A percentile compares a stretch with the other conserved stretches of the same genome.
Conservation (phyloP, 768 basidiomycete species). For the Mycena venus region DNA sequence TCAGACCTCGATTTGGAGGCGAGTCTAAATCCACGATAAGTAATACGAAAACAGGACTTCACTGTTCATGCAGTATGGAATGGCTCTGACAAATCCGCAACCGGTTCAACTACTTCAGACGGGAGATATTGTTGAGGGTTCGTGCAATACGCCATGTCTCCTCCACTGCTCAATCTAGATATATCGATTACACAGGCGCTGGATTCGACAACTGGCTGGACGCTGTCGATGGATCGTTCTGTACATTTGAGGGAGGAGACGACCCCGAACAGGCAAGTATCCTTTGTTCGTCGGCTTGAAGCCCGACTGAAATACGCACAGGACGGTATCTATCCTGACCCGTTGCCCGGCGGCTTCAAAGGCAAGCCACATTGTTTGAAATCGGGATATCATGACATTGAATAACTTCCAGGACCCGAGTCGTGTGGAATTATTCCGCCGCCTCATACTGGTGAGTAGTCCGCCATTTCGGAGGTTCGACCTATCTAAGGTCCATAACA, state of each 20-base stretch:
- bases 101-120: constrained; percentile 54
- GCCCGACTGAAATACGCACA: neutral
- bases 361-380: constrained; percentile 35
- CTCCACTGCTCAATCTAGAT: neutral
- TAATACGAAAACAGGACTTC: too few relatives aligned
- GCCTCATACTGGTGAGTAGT: constrained; percentile 32
- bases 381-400: too few relatives aligned
- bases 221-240: constrained; percentile 50
- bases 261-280: constrained; percentile 42
- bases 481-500: neutral
- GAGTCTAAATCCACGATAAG: constrained; percentile 22
- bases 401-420: constrained; percentile 43
- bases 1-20: constrained; percentile 55
- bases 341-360: constrained; percentile 50
- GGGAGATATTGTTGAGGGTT: constrained; percentile 52
- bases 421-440: constrained; percentile 53
- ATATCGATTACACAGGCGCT: constrained; percentile 45
- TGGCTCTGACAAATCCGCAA: constrained; percentile 55
- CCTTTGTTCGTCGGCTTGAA: neutral
- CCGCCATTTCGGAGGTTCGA: neutral
- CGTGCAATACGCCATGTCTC: neutral
- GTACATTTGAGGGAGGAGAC: constrained; percentile 61
- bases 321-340: constrained; percentile 60
- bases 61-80: constrained; percentile 50
- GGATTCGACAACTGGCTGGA: constrained; percentile 60